Evolutionary conservation across 768 basidiomycete species (phyloP).

Genomic region (Pleurotus ostreatus): DNA sequence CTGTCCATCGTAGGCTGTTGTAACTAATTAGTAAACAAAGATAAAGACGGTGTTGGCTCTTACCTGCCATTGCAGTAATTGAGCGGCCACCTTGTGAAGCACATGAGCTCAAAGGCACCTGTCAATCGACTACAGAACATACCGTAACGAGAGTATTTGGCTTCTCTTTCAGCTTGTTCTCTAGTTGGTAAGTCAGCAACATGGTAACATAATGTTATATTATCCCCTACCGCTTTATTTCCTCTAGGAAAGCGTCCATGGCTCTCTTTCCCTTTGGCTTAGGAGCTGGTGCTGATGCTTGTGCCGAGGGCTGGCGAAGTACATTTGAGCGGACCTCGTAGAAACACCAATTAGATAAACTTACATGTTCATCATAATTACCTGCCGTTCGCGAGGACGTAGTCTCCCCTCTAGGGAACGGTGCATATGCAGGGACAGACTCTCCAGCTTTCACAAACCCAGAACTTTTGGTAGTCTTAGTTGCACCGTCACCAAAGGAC

Average conservation of each 20-base stretch:
- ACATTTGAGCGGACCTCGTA: conserved; percentile 1
- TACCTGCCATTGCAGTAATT: conserved; percentile 87
- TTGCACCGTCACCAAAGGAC: conserved; percentile 69
- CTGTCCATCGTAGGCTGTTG: conserved; percentile 79
- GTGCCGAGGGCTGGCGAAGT: conserved; percentile 36
- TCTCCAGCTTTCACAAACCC: conserved; percentile 63
- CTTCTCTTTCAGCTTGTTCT: conserved; percentile 90
- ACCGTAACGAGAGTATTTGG: conserved; percentile 73
- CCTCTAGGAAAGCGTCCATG: conserved; percentile 95
- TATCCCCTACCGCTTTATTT: conserved; percentile 77
- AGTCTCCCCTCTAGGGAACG: conserved; percentile 26
- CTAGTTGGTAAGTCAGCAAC: conserved; percentile 35
- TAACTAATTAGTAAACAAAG: neutral
- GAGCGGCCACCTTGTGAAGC: conserved; percentile 66
- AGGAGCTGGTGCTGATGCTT: conserved; percentile 35
- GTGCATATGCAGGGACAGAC: conserved; percentile 45
- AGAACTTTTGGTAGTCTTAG: conserved; percentile 44
- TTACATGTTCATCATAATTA: conserved; percentile 19
- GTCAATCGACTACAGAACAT: conserved; percentile 9
- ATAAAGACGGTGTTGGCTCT: conserved; percentile 17
- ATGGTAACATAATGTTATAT: neutral
- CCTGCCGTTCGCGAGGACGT: conserved; percentile 19
- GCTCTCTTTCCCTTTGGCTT: conserved; percentile 92
- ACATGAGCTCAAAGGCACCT: conserved; percentile 2
- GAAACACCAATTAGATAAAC: conserved; percentile 2